Evolutionary conservation across 2,329 filamentous ascomycete genomes (phyloP), one percentile per base, ranked within the genome.

Genomic region (Colletotrichum melonis): DNA sequence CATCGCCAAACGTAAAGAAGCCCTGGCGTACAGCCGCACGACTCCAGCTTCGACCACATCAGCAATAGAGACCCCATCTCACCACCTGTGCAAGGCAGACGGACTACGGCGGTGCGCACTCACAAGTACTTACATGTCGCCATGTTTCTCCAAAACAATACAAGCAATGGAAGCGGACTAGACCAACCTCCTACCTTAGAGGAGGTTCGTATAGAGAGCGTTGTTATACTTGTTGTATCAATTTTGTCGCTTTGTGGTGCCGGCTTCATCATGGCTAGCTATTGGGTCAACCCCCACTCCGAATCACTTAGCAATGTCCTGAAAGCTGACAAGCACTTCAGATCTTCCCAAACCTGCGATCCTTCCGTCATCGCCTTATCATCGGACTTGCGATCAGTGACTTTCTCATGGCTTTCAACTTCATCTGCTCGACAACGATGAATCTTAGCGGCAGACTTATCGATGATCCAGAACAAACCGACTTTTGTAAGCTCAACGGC

Each of bases 351-450:
- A 76, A 78, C 64, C 75, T 84, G 26, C 77, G 83, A 30, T 81
- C 78, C 9, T 84, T 84, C 72, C 79, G 83, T 3, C 83, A 85
- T 75, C 82, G 83, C 67, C 78, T 85, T 19, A 84, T 85, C 54
- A 64, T 62, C 32, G 84, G 84, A 8, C 80, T 86, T 1, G 84
- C 83, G 14, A 78, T 84, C 38, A 83, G 80, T 56, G 84, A 85
- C 75, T 79, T 82, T 28, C 78, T 77, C 72, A 85, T 84, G 83
- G 82, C 82, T 2, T 35, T 83, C 28, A 85, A 85, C 75, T 85
- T 85, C 63, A 73, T 84, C 28, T 76, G 77, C 5, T 84, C 84
- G 0, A 78, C 83, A 3, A 78, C 81, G 1, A 75, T 81, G 59
- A 82, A 84, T 72, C 58, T 85, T 3, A 75, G 73, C 7, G 81